Conservation (phyloP, 306 rosid genomes). For the Quercus wislizeni region DNA sequence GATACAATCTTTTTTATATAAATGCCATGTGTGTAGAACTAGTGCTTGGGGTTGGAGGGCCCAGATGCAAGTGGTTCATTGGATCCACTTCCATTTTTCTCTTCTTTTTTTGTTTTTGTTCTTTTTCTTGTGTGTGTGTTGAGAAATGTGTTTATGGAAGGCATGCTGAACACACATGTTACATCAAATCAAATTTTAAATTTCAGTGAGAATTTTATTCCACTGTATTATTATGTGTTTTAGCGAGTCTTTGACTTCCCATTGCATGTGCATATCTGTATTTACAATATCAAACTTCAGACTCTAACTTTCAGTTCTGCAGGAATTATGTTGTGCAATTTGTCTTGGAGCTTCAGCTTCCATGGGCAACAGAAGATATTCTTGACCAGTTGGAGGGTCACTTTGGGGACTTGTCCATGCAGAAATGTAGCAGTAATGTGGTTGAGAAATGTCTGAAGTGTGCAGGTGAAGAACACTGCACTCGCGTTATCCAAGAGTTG, state of each 20-base stretch:
- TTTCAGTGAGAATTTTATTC: background rate
- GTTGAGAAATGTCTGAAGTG: constrained; percentile 49
- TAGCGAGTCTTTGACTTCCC: background rate
- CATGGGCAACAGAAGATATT: constrained; percentile 37
- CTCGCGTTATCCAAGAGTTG: constrained; percentile 35
- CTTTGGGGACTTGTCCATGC: constrained; percentile 45
- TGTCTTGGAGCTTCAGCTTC: constrained; percentile 41
- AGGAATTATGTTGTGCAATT: constrained; percentile 69
- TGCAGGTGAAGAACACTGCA: constrained; percentile 20
- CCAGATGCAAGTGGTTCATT: background rate
- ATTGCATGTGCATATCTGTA: background rate
- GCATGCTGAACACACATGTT: background rate
- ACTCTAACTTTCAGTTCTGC: constrained; percentile 15
- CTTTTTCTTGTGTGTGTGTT: too few relatives aligned
- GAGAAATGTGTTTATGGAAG: background rate
- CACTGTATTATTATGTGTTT: background rate
- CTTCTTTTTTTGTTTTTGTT: too few relatives aligned
- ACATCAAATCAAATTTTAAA: background rate
- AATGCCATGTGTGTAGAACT: background rate
- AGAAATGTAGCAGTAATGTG: constrained; percentile 57
- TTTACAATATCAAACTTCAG: background rate
- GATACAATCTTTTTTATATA: background rate
- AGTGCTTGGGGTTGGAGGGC: background rate
- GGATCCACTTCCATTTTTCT: background rate
- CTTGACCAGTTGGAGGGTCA: constrained; percentile 44